Percentiles rank a stretch among this genome's conserved stretches.
Evolutionary conservation across 805 yeast genomes (phyloP).

Genomic region (Sugiyamaella mastotermitis): DNA sequence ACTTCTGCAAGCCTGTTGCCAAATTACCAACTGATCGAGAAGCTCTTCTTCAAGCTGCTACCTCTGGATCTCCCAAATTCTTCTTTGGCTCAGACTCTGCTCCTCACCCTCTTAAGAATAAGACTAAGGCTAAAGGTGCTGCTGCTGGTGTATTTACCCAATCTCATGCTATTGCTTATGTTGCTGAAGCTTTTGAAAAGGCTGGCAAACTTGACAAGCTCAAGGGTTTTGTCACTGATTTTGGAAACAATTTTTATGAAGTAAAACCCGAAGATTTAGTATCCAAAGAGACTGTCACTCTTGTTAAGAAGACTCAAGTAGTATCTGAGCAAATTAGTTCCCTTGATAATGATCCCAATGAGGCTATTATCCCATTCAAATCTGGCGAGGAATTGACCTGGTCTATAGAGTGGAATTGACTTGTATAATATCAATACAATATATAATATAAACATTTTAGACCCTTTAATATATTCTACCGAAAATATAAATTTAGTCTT

Average conservation of each 20-base stretch:
- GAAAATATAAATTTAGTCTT: too few species aligned
- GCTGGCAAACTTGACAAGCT: slow-evolving; percentile 58
- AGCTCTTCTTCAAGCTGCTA: slow-evolving; percentile 81
- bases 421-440: slow-evolving; percentile 16
- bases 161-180: slow-evolving; percentile 68
- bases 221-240: slow-evolving; percentile 66
- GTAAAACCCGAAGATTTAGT: slow-evolving; percentile 42
- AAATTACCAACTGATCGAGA: slow-evolving; percentile 79
- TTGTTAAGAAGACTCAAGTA: slow-evolving; percentile 44
- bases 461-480: too few species aligned
- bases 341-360: slow-evolving; percentile 31
- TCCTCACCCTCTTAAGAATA: slow-evolving; percentile 83
- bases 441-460: too few species aligned
- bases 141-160: slow-evolving; percentile 99
- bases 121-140: slow-evolving; percentile 72
- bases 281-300: slow-evolving; percentile 34
- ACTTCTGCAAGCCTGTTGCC: slow-evolving; percentile 97
- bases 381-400: slow-evolving; percentile 74
- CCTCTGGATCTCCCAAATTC: slow-evolving; percentile 85
- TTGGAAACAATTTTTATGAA: slow-evolving; percentile 67
- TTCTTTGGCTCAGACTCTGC: slow-evolving; percentile 98
- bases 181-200: slow-evolving; percentile 80
- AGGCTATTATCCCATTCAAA: slow-evolving; percentile 73
- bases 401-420: slow-evolving; percentile 61
- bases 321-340: slow-evolving; percentile 32